Base-by-base conservation (phyloP, 2,329 filamentous ascomycete species). In the Phoma sp. region DNA sequence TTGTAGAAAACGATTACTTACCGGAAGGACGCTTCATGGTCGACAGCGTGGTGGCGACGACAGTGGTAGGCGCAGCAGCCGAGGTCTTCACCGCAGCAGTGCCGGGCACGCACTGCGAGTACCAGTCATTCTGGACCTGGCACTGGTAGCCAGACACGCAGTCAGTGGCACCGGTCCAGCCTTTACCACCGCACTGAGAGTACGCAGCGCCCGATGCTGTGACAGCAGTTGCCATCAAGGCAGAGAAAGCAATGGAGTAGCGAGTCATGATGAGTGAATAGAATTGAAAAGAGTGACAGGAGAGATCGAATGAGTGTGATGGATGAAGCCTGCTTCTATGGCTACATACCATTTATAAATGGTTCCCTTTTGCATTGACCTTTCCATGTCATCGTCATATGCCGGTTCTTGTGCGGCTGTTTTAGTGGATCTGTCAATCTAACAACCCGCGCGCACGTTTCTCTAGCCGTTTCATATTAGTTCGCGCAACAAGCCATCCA, bases 171-270 rank as follows among this genome's bases (percentile, higher is more conserved):
- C 77, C 78, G 6, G 63, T 72, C 49, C 61, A 79, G 46, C 67
- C 70, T 14, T 62, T 62, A n/a, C 78, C 78, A 57, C 77, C 78
- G 59, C 78, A 79, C 60, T 77, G 77, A 22, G 50, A 63, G 48
- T 57, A 68, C 2, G 47, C 47, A 9, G 47, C 22, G 22, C 40
- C 41, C 24, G 43, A 14, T 3, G 41, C 47, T 25, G 47, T 40
- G n/a, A 7, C 24, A 11, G 47, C 41, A 4, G 40, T 51, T 43
- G 40, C 47, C 40, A 51, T 39, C 41, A 51, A 45, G 40, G 47
- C 41, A 18, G 41, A 44, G 35, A 33, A 35, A 2, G 13, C 47
- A 1, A 39, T 8, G 4, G 40, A 39, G n/a, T 51, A 51, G 22
- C 47, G 47, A 45, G 47, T 22, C 47, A 51, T 51, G 13, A 10